Evolutionary conservation across 169 alveolate genomes (phyloP), one percentile per base, ranked within the genome.

Genomic region (Plasmodium blacklocki): DNA sequence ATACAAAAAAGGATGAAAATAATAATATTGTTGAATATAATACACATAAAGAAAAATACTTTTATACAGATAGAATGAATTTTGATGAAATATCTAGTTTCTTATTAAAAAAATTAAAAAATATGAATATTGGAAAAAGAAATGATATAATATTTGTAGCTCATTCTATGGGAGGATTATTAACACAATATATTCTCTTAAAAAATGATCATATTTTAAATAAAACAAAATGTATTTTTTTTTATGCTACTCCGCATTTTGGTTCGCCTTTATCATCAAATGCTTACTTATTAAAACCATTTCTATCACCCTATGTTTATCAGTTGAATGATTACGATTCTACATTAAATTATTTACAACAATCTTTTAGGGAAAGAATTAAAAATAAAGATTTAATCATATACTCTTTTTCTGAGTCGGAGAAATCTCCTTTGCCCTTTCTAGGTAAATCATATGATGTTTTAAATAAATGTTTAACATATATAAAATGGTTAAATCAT

Each of bases 151-250:
- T 80, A 43, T 80, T 80, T 80, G 60, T 80, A 15, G 80, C 74
- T 47, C 90, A 80, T 80, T 80, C 90, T 21, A 80, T 80, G 90
- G 90, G 90, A n/a, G 90, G 85, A 3, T 43, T 80, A 80, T 54
- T 80, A 80, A 80, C 90, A 8, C 90, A 80, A 54, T 47, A 68
- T 73, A 72, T 80, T 18, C 70, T 80, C 29, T 49, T 68, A 67
- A 80, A 80, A 58, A 58, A 54, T 80, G 76, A 80, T 80, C 50
- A 80, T 29, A 52, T 80, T 68, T 58, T 80, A 49, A 67, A 73
- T 19, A 80, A 68, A 72, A 80, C 90, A 21, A 80, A 80, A 80
- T 56, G 8, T 58, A 58, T 80, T 29, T 80, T 80, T 80, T 80
- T 66, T 80, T 80, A 80, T 47, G 83, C 90, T 15, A 21, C 90